Conservation (phyloP, 495 filamentous ascomycete genomes). For the Penicillium ochrochloron region DNA sequence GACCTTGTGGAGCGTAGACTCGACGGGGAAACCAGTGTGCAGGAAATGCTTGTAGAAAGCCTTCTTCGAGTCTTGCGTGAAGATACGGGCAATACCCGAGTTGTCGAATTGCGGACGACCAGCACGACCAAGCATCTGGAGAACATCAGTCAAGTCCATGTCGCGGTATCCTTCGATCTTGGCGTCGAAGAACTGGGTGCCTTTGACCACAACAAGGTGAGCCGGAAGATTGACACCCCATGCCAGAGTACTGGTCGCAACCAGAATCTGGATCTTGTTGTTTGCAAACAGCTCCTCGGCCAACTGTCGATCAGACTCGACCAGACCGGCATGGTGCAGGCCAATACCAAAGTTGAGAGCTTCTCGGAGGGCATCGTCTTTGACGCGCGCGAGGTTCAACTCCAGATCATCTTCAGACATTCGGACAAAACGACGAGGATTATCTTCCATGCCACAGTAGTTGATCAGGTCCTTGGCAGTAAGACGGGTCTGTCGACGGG, state of each 20-base stretch:
- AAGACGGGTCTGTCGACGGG: conserved; percentile 89
- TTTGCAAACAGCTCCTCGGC: conserved; percentile 94
- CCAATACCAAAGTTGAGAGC: conserved; percentile 96
- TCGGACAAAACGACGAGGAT: conserved; percentile 86
- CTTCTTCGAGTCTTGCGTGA: conserved; percentile 97
- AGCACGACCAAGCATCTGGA: conserved; percentile 97
- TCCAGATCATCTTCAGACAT: conserved; percentile 96
- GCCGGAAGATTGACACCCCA: conserved; percentile 99
- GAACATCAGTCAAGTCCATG: conserved; percentile 98
- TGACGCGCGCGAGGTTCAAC: conserved; percentile 78
- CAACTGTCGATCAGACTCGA: conserved; percentile 89
- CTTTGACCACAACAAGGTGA: conserved; percentile 96
- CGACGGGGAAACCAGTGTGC: conserved; percentile 97
- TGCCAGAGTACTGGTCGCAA: conserved; percentile 95
- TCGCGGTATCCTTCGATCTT: conserved; percentile 98
- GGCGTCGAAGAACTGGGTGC: conserved; percentile 97
- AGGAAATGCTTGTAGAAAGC: conserved; percentile 99
- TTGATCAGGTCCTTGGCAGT: conserved; percentile 97
- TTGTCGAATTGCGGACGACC: conserved; percentile 96
- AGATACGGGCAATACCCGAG: conserved; percentile 93
- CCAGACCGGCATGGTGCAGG: conserved; percentile 93
- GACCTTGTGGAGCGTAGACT: conserved; percentile 94
- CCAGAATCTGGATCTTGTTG: conserved; percentile 96
- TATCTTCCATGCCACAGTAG: conserved; percentile 97
- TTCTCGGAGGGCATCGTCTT: conserved; percentile 89